Evolutionary conservation across 495 filamentous ascomycete genomes (phyloP).

Genomic region (Lichina pygmaea): DNA sequence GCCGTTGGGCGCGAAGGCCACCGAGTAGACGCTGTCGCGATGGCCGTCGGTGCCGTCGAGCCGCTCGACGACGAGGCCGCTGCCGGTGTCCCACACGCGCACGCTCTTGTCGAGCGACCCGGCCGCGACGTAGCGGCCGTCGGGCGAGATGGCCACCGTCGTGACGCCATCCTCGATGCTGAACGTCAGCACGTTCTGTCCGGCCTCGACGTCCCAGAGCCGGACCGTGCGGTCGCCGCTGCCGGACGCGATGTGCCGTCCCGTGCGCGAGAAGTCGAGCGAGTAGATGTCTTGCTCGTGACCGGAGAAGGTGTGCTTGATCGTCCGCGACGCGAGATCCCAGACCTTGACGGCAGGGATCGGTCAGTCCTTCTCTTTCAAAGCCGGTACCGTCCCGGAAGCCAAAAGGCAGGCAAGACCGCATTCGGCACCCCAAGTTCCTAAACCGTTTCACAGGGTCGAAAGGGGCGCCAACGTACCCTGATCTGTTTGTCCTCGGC

Average conservation of each 20-base stretch:
- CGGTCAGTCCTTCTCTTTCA: background rate
- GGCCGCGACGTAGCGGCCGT: slow-evolving; percentile 63
- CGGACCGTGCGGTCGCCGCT: slow-evolving; percentile 72
- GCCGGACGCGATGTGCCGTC: slow-evolving; percentile 67
- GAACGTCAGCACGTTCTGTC: slow-evolving; percentile 44
- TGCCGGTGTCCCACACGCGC: slow-evolving; percentile 62
- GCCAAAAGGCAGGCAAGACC: no score
- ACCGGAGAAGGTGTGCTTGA: slow-evolving; percentile 57
- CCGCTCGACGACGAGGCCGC: slow-evolving; percentile 57
- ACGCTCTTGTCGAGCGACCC: slow-evolving; percentile 80
- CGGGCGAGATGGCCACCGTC: slow-evolving; percentile 76
- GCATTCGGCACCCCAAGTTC: background rate
- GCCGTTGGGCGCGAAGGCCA: slow-evolving; percentile 72
- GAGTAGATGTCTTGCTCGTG: slow-evolving; percentile 90
- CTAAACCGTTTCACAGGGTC: background rate
- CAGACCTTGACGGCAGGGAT: slow-evolving; percentile 32
- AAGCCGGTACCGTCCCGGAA: no score
- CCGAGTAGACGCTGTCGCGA: slow-evolving; percentile 79
- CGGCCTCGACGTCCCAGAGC: slow-evolving; percentile 65
- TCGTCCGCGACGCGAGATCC: slow-evolving; percentile 52
- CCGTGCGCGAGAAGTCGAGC: slow-evolving; percentile 70
- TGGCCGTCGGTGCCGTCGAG: slow-evolving; percentile 70
- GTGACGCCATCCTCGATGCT: slow-evolving; percentile 79
- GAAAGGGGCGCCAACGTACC: slow-evolving; percentile 22
- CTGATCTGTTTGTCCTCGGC: slow-evolving; percentile 81